Evolutionary conservation across 1,284 basidiomycete species (phyloP), one percentile per base, ranked within the genome.

Genomic region (Trametes versicolor): DNA sequence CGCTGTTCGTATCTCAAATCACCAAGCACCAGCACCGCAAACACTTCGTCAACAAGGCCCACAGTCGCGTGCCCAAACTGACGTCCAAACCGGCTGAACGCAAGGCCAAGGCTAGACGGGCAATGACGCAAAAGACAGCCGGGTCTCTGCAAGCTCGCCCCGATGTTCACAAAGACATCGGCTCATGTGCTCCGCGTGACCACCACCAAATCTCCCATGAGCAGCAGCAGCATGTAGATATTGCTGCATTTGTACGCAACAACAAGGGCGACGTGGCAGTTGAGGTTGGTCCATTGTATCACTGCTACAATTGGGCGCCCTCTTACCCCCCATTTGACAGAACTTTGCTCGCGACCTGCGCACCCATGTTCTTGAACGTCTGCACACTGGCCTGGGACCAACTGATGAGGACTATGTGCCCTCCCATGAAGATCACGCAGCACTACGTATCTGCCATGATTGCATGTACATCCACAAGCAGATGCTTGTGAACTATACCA

Each of bases 401-500:
- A 9, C 27, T 27, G 27, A 43, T 27, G 39, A 56, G 13, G 39
- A 56, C 17, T 50, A 34, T n/a, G 57, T 21, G 34, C 57, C 41
- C 17, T 25, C 54, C 27, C 15, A 15, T 23, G 25, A 43, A 19
- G 54, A 57, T 4, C 55, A 47, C 9, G 27, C 47, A 10, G 27
- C 43, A 4, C 37, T 71, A 79, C 27, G 47, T 49, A 4, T 63
- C 74, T 25, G 60, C 73, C 39, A 32, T 23, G 13, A 70, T 81
- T 1, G 80, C 76, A 63, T 48, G 58, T 54, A 4, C 72, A 75
- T 51, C 0, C 70, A 74, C 56, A 72, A 74, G 27, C 66, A 63
- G 0, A 56, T 78, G 39, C 67, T 70, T 0, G 62, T 84, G 49
- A 81, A 83, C 53, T 83, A 79, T 65, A 84, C 80, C 0, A 81